Percentiles rank a stretch among this genome's conserved stretches.
These are phyloP conservation scores for Neurospora tetraspora DNA, from an alignment of 495 filamentous ascomycete genomes.

Conservation along the genomic window DNA sequence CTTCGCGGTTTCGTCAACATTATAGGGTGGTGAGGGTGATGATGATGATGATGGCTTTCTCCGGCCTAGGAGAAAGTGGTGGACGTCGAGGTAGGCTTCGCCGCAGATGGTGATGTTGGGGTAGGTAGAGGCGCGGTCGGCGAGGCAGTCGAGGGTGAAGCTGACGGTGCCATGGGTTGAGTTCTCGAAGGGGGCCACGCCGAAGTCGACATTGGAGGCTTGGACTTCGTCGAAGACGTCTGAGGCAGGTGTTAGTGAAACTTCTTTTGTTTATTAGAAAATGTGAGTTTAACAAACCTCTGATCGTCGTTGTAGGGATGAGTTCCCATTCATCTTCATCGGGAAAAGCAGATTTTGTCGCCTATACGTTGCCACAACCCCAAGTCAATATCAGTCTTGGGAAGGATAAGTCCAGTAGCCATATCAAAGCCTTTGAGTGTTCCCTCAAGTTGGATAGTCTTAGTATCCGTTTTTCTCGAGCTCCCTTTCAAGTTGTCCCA, in stretches of 20 bases:
- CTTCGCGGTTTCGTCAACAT: slow-evolving; percentile 9
- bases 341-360: slow-evolving; percentile 55
- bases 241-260: slow-evolving; percentile 13
- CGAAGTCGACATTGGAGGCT: slow-evolving; percentile 46
- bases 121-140: slow-evolving; percentile 53
- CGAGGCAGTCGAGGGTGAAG: slow-evolving; percentile 77
- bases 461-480: not conserved
- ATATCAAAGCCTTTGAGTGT: not conserved
- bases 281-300: slow-evolving; percentile 32
- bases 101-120: slow-evolving; percentile 60
- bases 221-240: slow-evolving; percentile 78
- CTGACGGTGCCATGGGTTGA: slow-evolving; percentile 87
- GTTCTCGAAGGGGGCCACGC: slow-evolving; percentile 94
- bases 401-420: not conserved
- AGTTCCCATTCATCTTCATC: slow-evolving; percentile 40
- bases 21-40: not conserved
- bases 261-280: not conserved
- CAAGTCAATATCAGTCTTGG: not conserved
- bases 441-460: not conserved
- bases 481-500: too few species aligned
- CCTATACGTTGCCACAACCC: slow-evolving; percentile 35
- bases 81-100: slow-evolving; percentile 75
- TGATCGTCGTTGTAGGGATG: slow-evolving; percentile 49
- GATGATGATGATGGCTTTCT: not conserved
- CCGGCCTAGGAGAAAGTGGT: slow-evolving; percentile 66